phyloP scores from a whole-genome alignment of 371 early-diverging fungal genomes.

The Apophysomyces variabilis region DNA sequence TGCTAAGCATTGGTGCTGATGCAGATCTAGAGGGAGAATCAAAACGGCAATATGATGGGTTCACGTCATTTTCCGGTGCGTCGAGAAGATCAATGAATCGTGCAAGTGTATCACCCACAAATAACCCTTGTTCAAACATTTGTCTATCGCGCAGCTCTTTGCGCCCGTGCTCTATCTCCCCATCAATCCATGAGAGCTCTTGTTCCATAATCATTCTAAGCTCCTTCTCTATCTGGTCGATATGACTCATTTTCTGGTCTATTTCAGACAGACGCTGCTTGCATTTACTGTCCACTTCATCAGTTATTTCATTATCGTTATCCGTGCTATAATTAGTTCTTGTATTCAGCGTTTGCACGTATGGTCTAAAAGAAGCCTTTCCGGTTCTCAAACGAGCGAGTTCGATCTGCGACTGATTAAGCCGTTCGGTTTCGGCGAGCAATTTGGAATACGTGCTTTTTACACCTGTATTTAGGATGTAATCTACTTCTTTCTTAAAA shows the following conservation, averaged over 20 bases:
- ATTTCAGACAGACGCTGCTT: background rate
- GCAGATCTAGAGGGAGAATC: slow-evolving; percentile 12
- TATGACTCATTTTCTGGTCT: background rate
- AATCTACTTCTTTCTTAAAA: slow-evolving; percentile 41
- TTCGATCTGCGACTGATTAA: slow-evolving; percentile 20
- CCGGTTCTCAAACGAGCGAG: slow-evolving; percentile 16
- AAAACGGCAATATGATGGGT: background rate
- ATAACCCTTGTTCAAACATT: slow-evolving; percentile 55
- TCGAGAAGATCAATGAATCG: slow-evolving; percentile 41
- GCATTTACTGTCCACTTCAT: background rate
- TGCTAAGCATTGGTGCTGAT: slow-evolving; percentile 6
- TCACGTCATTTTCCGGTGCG: slow-evolving; percentile 2
- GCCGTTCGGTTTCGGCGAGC: slow-evolving; percentile 27
- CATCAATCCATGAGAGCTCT: slow-evolving; percentile 24
- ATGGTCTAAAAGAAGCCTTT: slow-evolving; percentile 24
- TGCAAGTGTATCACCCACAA: slow-evolving; percentile 38
- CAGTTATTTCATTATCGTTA: background rate
- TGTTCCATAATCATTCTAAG: slow-evolving; percentile 17
- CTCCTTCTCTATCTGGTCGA: slow-evolving; percentile 5
- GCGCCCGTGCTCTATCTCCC: slow-evolving; percentile 18
- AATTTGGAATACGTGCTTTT: slow-evolving; percentile 24
- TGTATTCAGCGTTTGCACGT: slow-evolving; percentile 46
- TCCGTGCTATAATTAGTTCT: slow-evolving; percentile 27
- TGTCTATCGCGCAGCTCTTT: slow-evolving; percentile 32
- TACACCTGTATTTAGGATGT: slow-evolving; percentile 33